These are phyloP conservation scores for Acorus gramineus DNA, from an alignment of 106 monocot species.

Conservation along the genomic window DNA sequence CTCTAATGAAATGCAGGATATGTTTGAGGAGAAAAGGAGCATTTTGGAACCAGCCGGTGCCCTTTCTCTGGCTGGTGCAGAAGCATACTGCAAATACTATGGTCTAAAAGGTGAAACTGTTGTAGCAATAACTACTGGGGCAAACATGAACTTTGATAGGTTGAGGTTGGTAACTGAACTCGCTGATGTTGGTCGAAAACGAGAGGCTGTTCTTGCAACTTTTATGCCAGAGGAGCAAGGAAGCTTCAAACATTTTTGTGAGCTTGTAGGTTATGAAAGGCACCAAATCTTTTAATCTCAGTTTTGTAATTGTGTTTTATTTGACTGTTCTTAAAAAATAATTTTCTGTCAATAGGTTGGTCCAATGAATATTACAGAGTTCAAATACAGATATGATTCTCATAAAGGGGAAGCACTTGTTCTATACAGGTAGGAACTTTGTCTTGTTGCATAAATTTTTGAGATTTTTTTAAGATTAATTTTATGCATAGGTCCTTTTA, in stretches of 20 bases:
- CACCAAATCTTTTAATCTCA: background rate
- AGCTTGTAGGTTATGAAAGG: conserved; percentile 35
- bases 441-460: too few relatives aligned
- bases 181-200: conserved; percentile 96
- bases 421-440: conserved; percentile 66
- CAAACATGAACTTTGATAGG: conserved; percentile 98
- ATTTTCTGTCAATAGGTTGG: conserved; percentile 53
- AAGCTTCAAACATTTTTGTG: conserved; percentile 70
- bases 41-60: conserved; percentile 98
- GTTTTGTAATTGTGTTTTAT: too few relatives aligned
- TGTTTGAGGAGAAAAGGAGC: conserved; percentile 99
- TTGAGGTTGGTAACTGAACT: conserved; percentile 94
- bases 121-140: conserved; percentile 91
- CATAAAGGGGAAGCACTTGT: conserved; percentile 70
- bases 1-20: conserved; percentile 42
- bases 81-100: conserved; percentile 99
- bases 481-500: too few relatives aligned
- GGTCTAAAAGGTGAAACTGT: conserved; percentile 67
- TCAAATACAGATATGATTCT: conserved; percentile 90
- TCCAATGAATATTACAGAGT: conserved; percentile 88
- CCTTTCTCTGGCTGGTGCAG: conserved; percentile 84
- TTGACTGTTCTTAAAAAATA: too few relatives aligned
- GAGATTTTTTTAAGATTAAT: too few relatives aligned
- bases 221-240: conserved; percentile 66
- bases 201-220: conserved; percentile 93